A percentile compares a stretch with the other conserved stretches of the same genome.
phyloP scores from a whole-genome alignment of 805 yeast genomes.

The Phaffomyces opuntiae region DNA sequence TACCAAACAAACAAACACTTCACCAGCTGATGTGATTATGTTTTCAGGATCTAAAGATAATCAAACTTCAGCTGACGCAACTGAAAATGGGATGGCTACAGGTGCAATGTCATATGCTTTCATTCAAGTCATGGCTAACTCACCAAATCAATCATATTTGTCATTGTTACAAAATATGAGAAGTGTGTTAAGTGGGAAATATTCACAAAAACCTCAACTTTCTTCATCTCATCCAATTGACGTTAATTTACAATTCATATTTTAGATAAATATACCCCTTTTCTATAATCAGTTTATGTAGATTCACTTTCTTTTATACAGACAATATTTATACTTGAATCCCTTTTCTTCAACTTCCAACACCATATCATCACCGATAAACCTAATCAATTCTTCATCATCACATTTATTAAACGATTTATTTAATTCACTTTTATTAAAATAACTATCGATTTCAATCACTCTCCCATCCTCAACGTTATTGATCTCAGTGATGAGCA shows the following conservation, averaged over 20 bases:
- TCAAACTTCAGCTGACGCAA: conserved; percentile 80
- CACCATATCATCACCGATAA: conserved; percentile 27
- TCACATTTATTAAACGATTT: conserved; percentile 31
- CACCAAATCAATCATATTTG: conserved; percentile 62
- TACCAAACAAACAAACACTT: conserved; percentile 49
- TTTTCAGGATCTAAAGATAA: conserved; percentile 79
- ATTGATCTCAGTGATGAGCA: conserved; percentile 65
- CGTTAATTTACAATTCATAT: conserved; percentile 41
- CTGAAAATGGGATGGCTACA: conserved; percentile 60
- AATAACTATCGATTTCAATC: conserved; percentile 62
- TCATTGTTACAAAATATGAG: conserved; percentile 69
- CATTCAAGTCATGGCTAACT: conserved; percentile 49
- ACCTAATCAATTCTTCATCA: conserved; percentile 30
- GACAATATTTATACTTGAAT: conserved; percentile 49
- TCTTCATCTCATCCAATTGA: conserved; percentile 81
- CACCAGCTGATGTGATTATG: conserved; percentile 72
- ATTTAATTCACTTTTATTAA: conserved; percentile 31
- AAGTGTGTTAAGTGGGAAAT: conserved; percentile 50
- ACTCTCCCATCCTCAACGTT: conserved; percentile 16
- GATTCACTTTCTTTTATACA: conserved; percentile 40
- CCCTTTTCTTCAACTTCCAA: conserved; percentile 37
- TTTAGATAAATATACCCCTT: background rate
- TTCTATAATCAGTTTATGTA: no score
- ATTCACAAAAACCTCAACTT: conserved; percentile 78
- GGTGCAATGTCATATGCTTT: conserved; percentile 88